A percentile compares a stretch with the other conserved stretches of the same genome.
Conservation (phyloP, 805 yeast genomes). For the Saccharomycopsis sp. region DNA sequence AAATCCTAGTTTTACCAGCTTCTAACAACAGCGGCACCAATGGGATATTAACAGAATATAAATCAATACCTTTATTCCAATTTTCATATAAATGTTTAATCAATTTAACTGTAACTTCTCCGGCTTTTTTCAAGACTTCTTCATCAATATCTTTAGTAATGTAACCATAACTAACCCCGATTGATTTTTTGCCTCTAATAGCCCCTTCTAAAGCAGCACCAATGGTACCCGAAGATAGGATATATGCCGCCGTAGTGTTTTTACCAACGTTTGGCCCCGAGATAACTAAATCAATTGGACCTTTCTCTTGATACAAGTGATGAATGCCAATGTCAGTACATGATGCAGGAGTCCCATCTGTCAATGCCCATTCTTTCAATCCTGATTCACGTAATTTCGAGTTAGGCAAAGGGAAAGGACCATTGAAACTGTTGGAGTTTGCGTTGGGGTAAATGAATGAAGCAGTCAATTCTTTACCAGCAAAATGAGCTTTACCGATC, state of each 20-base stretch:
- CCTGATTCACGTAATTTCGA: slow-evolving; percentile 28
- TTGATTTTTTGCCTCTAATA: slow-evolving; percentile 55
- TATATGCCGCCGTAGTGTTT: slow-evolving; percentile 82
- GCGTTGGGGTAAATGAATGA: slow-evolving; percentile 57
- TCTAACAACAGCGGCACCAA: slow-evolving; percentile 43
- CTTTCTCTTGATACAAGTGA: slow-evolving; percentile 48
- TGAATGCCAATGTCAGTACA: slow-evolving; percentile 87
- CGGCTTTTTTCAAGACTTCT: slow-evolving; percentile 52
- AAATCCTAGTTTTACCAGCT: slow-evolving; percentile 50
- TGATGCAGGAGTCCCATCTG: slow-evolving; percentile 95
- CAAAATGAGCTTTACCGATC: slow-evolving; percentile 97
- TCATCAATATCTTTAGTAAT: slow-evolving; percentile 43
- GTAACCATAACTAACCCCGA: slow-evolving; percentile 87
- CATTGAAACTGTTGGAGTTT: slow-evolving; percentile 49
- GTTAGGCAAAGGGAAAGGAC: slow-evolving; percentile 55
- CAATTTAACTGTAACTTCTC: slow-evolving; percentile 57
- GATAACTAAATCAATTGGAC: slow-evolving; percentile 74
- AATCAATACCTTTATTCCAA: slow-evolving; percentile 51
- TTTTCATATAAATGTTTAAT: slow-evolving; percentile 49
- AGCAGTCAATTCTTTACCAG: slow-evolving; percentile 58
- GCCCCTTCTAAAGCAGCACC: slow-evolving; percentile 97
- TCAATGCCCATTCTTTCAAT: slow-evolving; percentile 73
- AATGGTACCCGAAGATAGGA: slow-evolving; percentile 87
- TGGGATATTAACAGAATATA: slow-evolving; percentile 84
- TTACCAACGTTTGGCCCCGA: slow-evolving; percentile 97